phyloP scores from a whole-genome alignment of 108 stramenopile species.

The Skeletonema marinoi region DNA sequence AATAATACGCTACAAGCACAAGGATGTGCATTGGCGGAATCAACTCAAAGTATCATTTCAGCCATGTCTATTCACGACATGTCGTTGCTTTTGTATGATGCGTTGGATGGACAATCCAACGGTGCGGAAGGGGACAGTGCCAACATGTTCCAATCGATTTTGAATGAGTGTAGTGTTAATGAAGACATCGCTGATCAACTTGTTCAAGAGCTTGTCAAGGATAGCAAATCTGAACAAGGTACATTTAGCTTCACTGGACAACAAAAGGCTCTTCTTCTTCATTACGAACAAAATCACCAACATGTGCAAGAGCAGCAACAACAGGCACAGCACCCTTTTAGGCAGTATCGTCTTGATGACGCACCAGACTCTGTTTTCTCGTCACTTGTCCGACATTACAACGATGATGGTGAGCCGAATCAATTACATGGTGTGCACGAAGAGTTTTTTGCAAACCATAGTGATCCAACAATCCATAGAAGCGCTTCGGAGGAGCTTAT shows the following conservation, averaged over 20 bases:
- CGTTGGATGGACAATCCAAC: background rate
- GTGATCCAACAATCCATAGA: background rate
- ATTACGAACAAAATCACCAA: background rate
- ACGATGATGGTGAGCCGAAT: background rate
- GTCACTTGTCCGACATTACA: background rate
- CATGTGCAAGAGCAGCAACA: background rate
- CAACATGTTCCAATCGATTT: background rate
- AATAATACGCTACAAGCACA: background rate
- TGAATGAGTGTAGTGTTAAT: background rate
- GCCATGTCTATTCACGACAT: background rate
- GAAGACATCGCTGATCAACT: background rate
- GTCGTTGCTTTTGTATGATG: background rate
- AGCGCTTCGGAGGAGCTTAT: background rate
- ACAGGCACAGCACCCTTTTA: background rate
- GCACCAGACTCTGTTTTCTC: background rate
- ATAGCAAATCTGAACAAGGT: conserved; percentile 8
- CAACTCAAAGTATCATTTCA: background rate
- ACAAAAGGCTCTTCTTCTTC: conserved; percentile 14
- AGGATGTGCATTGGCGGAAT: background rate
- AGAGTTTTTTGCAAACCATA: background rate
- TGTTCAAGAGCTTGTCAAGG: background rate
- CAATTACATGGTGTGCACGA: background rate
- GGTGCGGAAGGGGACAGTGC: background rate
- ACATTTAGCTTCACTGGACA: conserved; percentile 8
- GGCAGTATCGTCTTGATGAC: background rate